phyloP scores from a whole-genome alignment of 305 asterid genomes.

The Fraxinus greggii region DNA sequence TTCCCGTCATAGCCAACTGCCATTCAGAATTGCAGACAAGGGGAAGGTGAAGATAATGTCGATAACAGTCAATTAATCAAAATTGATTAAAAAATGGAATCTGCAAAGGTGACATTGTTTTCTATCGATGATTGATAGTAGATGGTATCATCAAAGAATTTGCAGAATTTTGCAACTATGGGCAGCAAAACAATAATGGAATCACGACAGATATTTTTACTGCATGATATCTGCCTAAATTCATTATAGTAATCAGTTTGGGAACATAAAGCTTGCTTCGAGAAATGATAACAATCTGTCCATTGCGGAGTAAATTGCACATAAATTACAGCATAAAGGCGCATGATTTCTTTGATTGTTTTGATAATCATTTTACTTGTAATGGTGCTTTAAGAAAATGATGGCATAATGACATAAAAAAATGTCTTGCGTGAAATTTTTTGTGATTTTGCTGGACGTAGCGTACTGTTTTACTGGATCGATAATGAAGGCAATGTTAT shows the following conservation, averaged over 20 bases:
- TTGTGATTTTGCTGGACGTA: background rate
- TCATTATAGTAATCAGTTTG: background rate
- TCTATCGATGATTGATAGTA: background rate
- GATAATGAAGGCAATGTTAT: background rate
- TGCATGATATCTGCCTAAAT: background rate
- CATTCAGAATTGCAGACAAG: constrained; percentile 8
- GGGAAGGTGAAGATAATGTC: constrained; percentile 14
- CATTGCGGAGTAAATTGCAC: background rate
- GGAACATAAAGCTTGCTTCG: background rate
- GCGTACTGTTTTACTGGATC: constrained; percentile 3
- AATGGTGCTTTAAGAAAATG: background rate
- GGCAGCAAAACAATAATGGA: background rate
- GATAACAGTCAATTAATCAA: background rate
- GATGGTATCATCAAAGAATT: background rate
- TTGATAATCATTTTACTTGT: background rate
- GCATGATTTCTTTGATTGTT: background rate
- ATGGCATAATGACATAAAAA: background rate
- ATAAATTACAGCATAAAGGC: background rate
- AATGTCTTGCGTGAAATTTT: background rate
- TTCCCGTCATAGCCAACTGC: background rate
- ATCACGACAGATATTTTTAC: background rate
- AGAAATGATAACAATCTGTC: background rate
- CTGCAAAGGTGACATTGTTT: background rate
- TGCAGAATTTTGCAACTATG: background rate
- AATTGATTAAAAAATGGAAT: background rate